phyloP scores from a whole-genome alignment of 2,329 filamentous ascomycete genomes.

The Penicillium italicum region DNA sequence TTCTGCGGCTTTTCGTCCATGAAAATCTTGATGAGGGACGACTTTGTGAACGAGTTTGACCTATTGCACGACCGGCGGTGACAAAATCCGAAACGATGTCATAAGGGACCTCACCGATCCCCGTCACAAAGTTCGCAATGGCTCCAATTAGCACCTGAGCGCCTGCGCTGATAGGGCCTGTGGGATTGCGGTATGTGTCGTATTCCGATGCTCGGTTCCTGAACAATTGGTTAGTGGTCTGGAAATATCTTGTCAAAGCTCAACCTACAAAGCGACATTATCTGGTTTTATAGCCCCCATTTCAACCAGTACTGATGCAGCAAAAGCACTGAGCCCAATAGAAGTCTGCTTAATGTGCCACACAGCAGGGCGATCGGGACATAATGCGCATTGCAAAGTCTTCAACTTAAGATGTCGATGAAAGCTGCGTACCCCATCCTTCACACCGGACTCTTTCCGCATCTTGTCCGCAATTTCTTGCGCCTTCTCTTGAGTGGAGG shows the following conservation, averaged over 20 bases:
- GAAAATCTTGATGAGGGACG: constrained; percentile 27
- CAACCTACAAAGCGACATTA: constrained; percentile 65
- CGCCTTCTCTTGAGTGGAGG: constrained; percentile 57
- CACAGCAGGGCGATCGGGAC: constrained; percentile 65
- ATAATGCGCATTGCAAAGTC: constrained; percentile 65
- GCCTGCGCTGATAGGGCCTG: constrained; percentile 73
- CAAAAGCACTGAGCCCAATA: constrained; percentile 66
- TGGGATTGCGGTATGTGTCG: constrained; percentile 72
- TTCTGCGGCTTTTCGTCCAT: not conserved
- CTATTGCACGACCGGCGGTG: constrained; percentile 45
- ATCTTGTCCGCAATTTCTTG: constrained; percentile 62
- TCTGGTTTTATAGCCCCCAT: constrained; percentile 63
- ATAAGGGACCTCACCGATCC: constrained; percentile 68
- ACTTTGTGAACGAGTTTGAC: constrained; percentile 56
- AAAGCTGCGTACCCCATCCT: constrained; percentile 64
- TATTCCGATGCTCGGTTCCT: constrained; percentile 62
- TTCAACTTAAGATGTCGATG: constrained; percentile 67
- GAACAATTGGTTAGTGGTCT: constrained; percentile 2
- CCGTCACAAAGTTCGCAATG: constrained; percentile 75
- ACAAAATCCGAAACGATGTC: constrained; percentile 48
- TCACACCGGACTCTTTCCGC: constrained; percentile 60
- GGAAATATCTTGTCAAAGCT: constrained; percentile 21
- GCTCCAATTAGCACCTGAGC: constrained; percentile 77
- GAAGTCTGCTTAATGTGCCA: constrained; percentile 71
- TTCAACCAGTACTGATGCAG: constrained; percentile 65